A percentile compares a stretch with the other conserved stretches of the same genome.
Evolutionary conservation across 139 green algal species (phyloP).

Genomic region (Chlamydomonas eustigma): DNA sequence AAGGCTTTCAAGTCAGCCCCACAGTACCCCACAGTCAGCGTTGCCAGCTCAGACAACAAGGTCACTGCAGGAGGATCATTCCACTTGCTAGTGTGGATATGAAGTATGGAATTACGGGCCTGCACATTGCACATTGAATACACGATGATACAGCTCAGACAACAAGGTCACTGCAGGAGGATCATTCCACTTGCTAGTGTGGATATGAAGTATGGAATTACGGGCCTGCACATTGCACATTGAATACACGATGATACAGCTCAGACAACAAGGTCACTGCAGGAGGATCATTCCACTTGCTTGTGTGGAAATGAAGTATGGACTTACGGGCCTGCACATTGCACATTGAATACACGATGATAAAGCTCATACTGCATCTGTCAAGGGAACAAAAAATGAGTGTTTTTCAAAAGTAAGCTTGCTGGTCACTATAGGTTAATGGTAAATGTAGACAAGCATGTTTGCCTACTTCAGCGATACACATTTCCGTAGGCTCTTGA

Average conservation of each 20-base stretch:
- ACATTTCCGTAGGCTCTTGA: too few species aligned
- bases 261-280: conserved; percentile 50
- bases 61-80: conserved; percentile 39
- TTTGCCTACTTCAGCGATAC: too few species aligned
- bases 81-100: conserved; percentile 89
- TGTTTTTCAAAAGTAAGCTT: too few species aligned
- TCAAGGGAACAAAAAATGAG: too few species aligned
- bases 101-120: conserved; percentile 76
- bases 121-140: too few species aligned
- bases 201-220: conserved; percentile 83
- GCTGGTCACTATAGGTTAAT: too few species aligned
- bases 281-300: conserved; percentile 68
- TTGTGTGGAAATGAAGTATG: conserved; percentile 92
- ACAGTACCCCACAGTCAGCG: conserved; percentile 78
- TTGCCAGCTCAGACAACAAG: conserved; percentile 71
- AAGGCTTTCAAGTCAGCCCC: conserved; percentile 93
- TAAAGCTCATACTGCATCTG: conserved; percentile 73
- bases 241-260: too few species aligned
- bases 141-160: conserved; percentile 71
- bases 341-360: too few species aligned
- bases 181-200: conserved; percentile 77
- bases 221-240: too few species aligned
- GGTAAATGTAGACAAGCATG: too few species aligned
- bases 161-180: conserved; percentile 50
- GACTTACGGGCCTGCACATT: conserved; percentile 55